Percentiles rank a stretch among this genome's conserved stretches.
These are phyloP conservation scores for Closterium sp. DNA, from an alignment of 139 green algal genomes.

Conservation along the genomic window DNA sequence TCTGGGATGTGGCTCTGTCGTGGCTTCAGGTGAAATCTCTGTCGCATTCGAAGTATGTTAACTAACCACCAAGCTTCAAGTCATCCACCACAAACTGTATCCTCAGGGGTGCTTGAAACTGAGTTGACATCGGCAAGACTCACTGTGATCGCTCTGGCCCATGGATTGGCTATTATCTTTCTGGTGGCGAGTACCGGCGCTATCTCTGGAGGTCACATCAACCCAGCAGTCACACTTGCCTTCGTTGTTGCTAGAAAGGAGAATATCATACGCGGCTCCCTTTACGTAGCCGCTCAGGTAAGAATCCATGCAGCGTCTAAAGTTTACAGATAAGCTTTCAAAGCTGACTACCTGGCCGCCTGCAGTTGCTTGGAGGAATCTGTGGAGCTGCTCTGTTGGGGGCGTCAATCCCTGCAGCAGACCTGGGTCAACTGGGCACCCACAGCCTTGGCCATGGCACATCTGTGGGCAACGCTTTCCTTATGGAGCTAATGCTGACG, in stretches of 20 bases:
- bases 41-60: not conserved
- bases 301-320: not conserved
- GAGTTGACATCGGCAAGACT: conserved; percentile 21
- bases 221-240: conserved; percentile 42
- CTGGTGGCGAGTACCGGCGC: conserved; percentile 25
- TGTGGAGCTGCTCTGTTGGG: conserved; percentile 15
- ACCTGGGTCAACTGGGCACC: conserved; percentile 16
- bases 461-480: not conserved
- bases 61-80: not conserved
- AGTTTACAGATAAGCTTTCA: not conserved
- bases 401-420: conserved; percentile 8
- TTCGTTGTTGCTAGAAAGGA: conserved; percentile 46
- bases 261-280: conserved; percentile 7
- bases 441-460: conserved; percentile 30
- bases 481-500: conserved; percentile 54
- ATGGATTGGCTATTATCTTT: conserved; percentile 40
- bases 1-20: conserved; percentile 39
- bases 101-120: not conserved
- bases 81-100: not conserved
- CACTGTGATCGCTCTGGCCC: conserved; percentile 31
- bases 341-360: not conserved
- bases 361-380: conserved; percentile 38
- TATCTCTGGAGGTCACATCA: conserved; percentile 51
- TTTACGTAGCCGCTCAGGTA: conserved; percentile 39
- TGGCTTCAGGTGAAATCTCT: conserved; percentile 8